Evolutionary conservation across 768 basidiomycete genomes (phyloP).

Genomic region (Scleroderma bovista): DNA sequence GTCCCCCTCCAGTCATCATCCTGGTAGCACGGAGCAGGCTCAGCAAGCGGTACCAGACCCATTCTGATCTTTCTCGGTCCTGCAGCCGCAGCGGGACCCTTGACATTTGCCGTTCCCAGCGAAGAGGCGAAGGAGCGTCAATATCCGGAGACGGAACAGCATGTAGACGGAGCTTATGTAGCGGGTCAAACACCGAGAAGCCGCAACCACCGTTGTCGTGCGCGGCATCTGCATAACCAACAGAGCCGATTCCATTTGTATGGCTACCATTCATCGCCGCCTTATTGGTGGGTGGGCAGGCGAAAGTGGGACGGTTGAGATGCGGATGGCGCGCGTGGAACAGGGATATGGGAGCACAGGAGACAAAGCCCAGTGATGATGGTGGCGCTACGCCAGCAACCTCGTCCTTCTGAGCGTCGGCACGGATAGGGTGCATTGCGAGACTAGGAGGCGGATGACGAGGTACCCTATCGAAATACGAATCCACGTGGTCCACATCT

Average conservation of each 20-base stretch:
- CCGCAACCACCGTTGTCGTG: not conserved
- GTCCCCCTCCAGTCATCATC: not conserved
- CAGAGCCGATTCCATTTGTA: not conserved
- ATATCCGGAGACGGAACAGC: slow-evolving; percentile 3
- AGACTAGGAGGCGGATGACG: not conserved
- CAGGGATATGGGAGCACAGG: not conserved
- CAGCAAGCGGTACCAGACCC: slow-evolving; percentile 1
- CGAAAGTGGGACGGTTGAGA: not conserved
- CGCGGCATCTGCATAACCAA: too few relatives aligned
- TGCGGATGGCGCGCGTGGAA: slow-evolving; percentile 6
- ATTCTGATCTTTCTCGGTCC: not conserved
- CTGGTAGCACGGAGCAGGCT: not conserved
- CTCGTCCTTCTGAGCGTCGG: too few relatives aligned
- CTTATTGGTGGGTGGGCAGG: not conserved
- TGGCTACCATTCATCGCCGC: not conserved
- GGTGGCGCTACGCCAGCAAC: too few relatives aligned
- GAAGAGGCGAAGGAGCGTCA: slow-evolving; percentile 1
- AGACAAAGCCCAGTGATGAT: not conserved
- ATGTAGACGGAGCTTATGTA: not conserved
- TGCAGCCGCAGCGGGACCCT: too few relatives aligned
- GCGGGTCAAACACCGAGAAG: not conserved
- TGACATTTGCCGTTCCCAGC: not conserved
- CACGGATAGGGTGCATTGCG: not conserved
- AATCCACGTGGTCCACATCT: slow-evolving; percentile 5
- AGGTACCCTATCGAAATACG: slow-evolving; percentile 3